Evolutionary conservation across 805 yeast genomes (phyloP), one percentile per base, ranked within the genome.

Genomic region (Kodamaea kaohsiungensis): DNA sequence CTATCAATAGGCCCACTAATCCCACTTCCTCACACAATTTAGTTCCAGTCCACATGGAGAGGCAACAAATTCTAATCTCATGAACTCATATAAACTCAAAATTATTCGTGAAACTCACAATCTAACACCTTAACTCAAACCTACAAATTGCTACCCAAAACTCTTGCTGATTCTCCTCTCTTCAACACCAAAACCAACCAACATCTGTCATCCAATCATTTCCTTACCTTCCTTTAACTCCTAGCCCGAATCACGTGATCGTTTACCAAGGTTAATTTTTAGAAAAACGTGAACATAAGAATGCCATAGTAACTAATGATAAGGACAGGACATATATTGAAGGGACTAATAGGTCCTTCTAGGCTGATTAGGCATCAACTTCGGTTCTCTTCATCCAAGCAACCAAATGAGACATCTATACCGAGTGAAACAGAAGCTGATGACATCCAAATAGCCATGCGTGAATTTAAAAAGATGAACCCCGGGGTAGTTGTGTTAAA

Each of bases 311-410:
- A 7, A 46, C 27, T 25, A 38, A 46, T 46, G 48, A 46, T 46
- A 46, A 35, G 48, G 48, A 46, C 25, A 19, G 45, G 19, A 8
- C 45, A 19, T 13, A 16, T 40, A 40, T 16, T 40, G 4, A 18
- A 35, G 27, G 48, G 37, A 19, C 17, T 45, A 25, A 16, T 27
- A 45, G 37, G 48, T 4, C 19, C 45, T 12, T 17, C 27, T 6
- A 17, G 45, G n/a, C 25, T 40, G 22, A n/a, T 27, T 18, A 46
- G 48, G 38, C 16, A 18, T 16, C 48, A 18, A 16, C 52, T 55
- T 9, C 46, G 60, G 52, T 49, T 30, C 37, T 37, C 53, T 6
- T 56, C 59, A 18, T 59, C 61, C 8, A 59, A 59, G 45, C 58
- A 54, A 33, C 61, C 61, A 12, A 58, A 58, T 13, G 59, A 56